Evolutionary conservation across 768 basidiomycete species (phyloP).

Genomic region (Lactarius trivialis): DNA sequence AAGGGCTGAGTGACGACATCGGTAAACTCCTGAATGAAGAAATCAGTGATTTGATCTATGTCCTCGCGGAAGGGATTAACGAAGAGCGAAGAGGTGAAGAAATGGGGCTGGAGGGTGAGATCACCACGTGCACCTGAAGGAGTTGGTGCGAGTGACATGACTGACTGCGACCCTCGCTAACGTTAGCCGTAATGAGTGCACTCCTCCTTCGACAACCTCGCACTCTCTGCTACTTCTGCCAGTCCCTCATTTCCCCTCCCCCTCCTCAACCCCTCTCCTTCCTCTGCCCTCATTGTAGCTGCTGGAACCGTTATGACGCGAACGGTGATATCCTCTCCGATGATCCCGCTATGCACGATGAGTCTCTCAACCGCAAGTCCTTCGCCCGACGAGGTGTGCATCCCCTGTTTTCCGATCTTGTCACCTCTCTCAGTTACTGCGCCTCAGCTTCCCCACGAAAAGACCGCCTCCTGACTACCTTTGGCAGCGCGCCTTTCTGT

Average conservation of each 20-base stretch:
- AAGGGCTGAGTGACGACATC: conserved; percentile 44
- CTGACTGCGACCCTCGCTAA: not conserved
- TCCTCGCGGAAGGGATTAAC: conserved; percentile 60
- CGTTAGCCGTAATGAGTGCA: conserved; percentile 24
- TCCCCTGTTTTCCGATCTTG: not conserved
- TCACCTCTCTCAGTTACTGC: conserved; percentile 4
- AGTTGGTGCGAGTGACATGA: conserved; percentile 43
- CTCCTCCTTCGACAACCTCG: conserved; percentile 50
- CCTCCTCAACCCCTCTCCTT: conserved; percentile 51
- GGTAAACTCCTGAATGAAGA: conserved; percentile 45
- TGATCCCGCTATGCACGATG: conserved; percentile 84
- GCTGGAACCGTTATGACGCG: conserved; percentile 69
- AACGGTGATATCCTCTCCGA: conserved; percentile 75
- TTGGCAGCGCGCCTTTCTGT: conserved; percentile 65
- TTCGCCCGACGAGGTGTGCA: conserved; percentile 67
- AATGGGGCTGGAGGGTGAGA: conserved; percentile 60
- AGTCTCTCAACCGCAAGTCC: conserved; percentile 57
- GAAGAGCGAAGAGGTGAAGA: conserved; percentile 74
- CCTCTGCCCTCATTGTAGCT: conserved; percentile 58
- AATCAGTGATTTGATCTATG: conserved; percentile 45
- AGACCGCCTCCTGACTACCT: conserved; percentile 58
- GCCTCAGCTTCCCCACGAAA: conserved; percentile 58
- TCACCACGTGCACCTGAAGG: conserved; percentile 57
- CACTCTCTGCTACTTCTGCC: conserved; percentile 64
- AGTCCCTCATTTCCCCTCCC: conserved; percentile 36